A percentile compares a stretch with the other conserved stretches of the same genome.
Conservation (phyloP, 2,329 filamentous ascomycete genomes). For the Phialocephala sp. region DNA sequence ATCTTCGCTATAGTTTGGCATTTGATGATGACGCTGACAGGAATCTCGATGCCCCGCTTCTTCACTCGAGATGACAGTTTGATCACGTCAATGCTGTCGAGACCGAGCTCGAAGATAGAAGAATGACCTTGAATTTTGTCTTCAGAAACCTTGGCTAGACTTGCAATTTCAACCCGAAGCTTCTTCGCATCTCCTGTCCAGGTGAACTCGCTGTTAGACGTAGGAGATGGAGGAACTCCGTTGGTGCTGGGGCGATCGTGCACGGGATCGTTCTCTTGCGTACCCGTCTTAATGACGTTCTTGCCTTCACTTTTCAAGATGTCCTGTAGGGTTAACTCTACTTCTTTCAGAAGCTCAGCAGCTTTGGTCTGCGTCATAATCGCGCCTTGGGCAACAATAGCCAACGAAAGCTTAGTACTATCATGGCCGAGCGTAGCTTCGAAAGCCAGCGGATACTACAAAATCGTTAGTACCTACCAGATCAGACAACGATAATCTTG, state of each 20-base stretch:
- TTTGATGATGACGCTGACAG: constrained; percentile 80
- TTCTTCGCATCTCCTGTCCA: constrained; percentile 62
- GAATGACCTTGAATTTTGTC: constrained; percentile 60
- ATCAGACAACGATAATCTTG: too few species aligned
- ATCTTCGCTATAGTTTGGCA: constrained; percentile 71
- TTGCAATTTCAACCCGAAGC: constrained; percentile 67
- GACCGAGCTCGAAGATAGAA: constrained; percentile 79
- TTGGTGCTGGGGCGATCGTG: neutral
- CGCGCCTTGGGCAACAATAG: constrained; percentile 62
- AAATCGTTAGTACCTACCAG: too few species aligned
- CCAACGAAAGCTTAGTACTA: constrained; percentile 56
- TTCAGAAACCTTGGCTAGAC: constrained; percentile 59
- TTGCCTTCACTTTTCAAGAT: constrained; percentile 30
- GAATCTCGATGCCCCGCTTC: constrained; percentile 61
- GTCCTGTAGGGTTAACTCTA: constrained; percentile 42
- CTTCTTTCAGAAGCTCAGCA: constrained; percentile 48
- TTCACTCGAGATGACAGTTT: constrained; percentile 78
- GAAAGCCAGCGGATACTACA: constrained; percentile 67
- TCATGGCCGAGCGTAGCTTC: constrained; percentile 65
- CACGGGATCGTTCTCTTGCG: neutral
- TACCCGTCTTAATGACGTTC: constrained; percentile 15
- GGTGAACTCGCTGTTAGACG: constrained; percentile 11
- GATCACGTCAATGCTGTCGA: constrained; percentile 93
- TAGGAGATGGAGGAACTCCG: too few species aligned
- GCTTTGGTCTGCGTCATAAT: constrained; percentile 46